Conservation (phyloP, 2,329 filamentous ascomycete genomes). For the Fonsecaea monophora region DNA sequence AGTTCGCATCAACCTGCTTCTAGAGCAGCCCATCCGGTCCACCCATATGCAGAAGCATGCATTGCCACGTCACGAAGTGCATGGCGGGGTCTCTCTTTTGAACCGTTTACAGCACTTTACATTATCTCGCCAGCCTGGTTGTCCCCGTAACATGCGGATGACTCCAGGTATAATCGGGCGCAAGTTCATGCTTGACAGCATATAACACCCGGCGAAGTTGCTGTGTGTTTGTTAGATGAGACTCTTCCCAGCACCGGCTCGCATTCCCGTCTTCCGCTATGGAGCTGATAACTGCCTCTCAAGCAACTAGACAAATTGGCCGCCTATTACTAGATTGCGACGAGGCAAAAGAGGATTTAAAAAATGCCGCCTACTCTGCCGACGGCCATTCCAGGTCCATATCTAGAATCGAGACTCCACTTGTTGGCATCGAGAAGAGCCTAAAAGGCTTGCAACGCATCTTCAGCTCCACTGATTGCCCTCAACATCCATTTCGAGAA, state of each 20-base stretch:
- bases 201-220: neutral
- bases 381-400: neutral
- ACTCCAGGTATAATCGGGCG: neutral
- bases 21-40: conserved; percentile 3
- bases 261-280: neutral
- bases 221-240: neutral
- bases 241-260: neutral
- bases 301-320: no score
- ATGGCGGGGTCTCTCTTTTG: no score
- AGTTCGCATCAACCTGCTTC: neutral
- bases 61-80: conserved; percentile 4
- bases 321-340: no score
- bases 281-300: neutral
- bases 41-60: neutral
- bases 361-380: no score
- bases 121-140: neutral
- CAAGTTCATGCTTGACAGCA: conserved; percentile 1
- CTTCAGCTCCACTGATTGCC: neutral
- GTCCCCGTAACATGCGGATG: conserved; percentile 3
- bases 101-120: no score
- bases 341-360: no score
- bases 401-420: neutral
- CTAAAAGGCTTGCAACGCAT: neutral
- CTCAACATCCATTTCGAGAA: conserved; percentile 3
- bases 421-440: neutral